Base-by-base conservation (phyloP, 257 asterid genomes). In the Catharanthus roseus region DNA sequence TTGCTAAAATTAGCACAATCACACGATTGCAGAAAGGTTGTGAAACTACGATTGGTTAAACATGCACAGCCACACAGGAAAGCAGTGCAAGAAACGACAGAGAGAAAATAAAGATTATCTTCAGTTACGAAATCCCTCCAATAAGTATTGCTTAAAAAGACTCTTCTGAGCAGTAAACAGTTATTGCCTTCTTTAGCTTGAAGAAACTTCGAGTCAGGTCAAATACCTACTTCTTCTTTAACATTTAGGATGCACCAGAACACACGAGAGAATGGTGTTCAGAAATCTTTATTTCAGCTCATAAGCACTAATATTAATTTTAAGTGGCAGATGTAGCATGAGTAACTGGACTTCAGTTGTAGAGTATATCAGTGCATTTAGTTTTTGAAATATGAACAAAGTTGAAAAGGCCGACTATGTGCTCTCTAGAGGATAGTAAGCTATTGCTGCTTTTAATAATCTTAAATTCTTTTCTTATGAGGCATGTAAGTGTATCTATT, bases 61-160 rank as follows among this genome's bases (percentile, higher is more conserved):
- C 39, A 34, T 44, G 73, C 67, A 72, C 44, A 44, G n/a, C 21
- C 53, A 50, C 16, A 42, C 62, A 16, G 33, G 34, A 31, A 11
- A 70, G 39, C 26, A 3, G 62, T 60, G 44, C 29, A 49, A 34
- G 70, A 75, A 66, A 31, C 69, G 21, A 28, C 24, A 73, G 23
- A 65, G 64, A 51, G 41, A 57, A 39, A 62, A 54, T 29, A 66
- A 49, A 54, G 34, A 34, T 64, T 51, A 33, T 62, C 19, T 47
- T 41, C 39, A 34, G 63, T 38, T 51, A 26, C 21, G 7, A 13
- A 21, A 64, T 26, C 21, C 7, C 26, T 55, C 31, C 29, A 7
- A 7, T 16, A 21, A 16, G 28, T 21, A 29, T 67, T 19, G 15
- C 36, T 16, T 2, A 24, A 51, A 31, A 50, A 23, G 33, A 8